These are phyloP conservation scores for Ampelomyces quisqualis DNA, from an alignment of 2,329 filamentous ascomycete genomes.

Conservation along the genomic window DNA sequence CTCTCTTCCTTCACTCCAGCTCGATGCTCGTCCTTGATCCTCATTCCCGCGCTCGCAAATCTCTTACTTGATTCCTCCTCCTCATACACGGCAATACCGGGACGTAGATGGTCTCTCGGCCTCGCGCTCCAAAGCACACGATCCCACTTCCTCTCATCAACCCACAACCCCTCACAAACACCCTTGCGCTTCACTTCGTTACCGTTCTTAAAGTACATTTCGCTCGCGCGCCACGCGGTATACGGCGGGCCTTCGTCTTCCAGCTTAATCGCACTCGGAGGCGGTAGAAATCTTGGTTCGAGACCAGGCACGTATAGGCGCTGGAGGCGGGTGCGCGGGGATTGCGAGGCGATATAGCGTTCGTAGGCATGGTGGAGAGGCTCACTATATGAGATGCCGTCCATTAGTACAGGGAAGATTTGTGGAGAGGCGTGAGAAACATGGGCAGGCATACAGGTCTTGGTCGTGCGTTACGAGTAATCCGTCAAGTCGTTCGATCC, in stretches of 20 bases:
- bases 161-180: background rate
- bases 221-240: conserved; percentile 4
- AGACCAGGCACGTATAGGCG: conserved; percentile 10
- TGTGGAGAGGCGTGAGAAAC: background rate
- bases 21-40: too few relatives aligned
- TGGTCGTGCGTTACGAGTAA: conserved; percentile 6
- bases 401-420: conserved; percentile 1
- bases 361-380: conserved; percentile 3
- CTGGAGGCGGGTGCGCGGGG: background rate
- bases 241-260: background rate
- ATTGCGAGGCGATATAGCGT: conserved; percentile 3
- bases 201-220: conserved; percentile 4
- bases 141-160: conserved; percentile 2
- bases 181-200: background rate
- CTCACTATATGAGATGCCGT: background rate
- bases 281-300: conserved; percentile 2
- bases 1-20: too few relatives aligned
- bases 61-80: too few relatives aligned
- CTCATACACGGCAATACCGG: too few relatives aligned
- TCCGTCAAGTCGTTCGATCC: conserved; percentile 12
- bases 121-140: conserved; percentile 3
- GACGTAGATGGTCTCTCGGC: too few relatives aligned
- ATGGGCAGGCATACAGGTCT: background rate
- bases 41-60: too few relatives aligned
- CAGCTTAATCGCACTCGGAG: too few relatives aligned